Evolutionary conservation across 2,329 filamentous ascomycete species (phyloP).

Genomic region (Fusarium transvaalense): DNA sequence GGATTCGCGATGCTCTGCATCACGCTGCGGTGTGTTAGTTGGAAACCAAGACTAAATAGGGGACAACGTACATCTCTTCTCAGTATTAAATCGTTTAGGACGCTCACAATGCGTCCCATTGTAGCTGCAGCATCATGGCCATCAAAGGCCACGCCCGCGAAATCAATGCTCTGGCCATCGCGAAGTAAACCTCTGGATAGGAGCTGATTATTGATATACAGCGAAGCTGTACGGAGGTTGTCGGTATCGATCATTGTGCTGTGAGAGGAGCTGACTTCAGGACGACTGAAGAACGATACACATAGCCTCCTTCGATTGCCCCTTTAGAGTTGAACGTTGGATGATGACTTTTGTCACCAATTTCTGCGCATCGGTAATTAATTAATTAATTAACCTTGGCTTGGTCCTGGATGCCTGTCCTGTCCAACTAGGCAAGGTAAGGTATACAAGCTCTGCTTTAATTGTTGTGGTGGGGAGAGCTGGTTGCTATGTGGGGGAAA

Average conservation of each 20-base stretch:
- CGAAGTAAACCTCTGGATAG: slow-evolving; percentile 73
- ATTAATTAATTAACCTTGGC: slow-evolving; percentile 16
- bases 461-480: slow-evolving; percentile 47
- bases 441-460: slow-evolving; percentile 37
- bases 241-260: slow-evolving; percentile 69
- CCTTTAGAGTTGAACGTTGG: slow-evolving; percentile 12
- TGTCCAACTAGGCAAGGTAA: slow-evolving; percentile 16
- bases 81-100: slow-evolving; percentile 93
- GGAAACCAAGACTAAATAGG: not conserved
- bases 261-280: slow-evolving; percentile 27
- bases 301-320: slow-evolving; percentile 38
- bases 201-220: slow-evolving; percentile 80
- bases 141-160: slow-evolving; percentile 74
- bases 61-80: slow-evolving; percentile 78
- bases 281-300: slow-evolving; percentile 30
- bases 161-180: slow-evolving; percentile 83
- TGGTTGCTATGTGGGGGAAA: slow-evolving; percentile 54
- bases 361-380: slow-evolving; percentile 20
- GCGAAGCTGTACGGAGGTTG: slow-evolving; percentile 74
- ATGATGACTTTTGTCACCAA: slow-evolving; percentile 29
- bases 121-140: slow-evolving; percentile 69
- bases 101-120: slow-evolving; percentile 88
- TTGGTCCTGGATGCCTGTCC: slow-evolving; percentile 28
- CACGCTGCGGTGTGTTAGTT: slow-evolving; percentile 69
- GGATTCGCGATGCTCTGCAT: slow-evolving; percentile 88